Conservation (phyloP, 2,329 filamentous ascomycete species). For the Calonectria multiphialidica region DNA sequence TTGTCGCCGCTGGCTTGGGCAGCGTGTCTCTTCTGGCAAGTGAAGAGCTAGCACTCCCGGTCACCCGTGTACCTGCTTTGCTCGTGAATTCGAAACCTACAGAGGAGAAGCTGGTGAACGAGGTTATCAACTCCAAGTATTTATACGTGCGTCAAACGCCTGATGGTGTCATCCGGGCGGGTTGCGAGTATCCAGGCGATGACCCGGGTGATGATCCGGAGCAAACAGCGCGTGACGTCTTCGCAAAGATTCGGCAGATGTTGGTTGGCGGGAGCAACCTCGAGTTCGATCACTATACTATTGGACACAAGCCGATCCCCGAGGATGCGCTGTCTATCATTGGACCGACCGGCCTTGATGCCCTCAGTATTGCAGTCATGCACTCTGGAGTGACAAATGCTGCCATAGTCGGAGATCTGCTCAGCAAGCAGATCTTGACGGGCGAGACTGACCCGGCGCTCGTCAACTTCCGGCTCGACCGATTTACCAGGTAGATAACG, state of each 20-base stretch:
- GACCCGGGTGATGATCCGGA: slow-evolving; percentile 26
- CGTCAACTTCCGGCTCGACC: background rate
- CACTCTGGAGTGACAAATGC: slow-evolving; percentile 35
- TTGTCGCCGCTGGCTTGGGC: slow-evolving; percentile 30
- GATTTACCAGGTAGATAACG: background rate
- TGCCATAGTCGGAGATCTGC: slow-evolving; percentile 29
- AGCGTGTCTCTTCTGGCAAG: slow-evolving; percentile 14
- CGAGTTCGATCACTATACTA: slow-evolving; percentile 20
- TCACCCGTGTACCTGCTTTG: slow-evolving; percentile 17
- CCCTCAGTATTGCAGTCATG: slow-evolving; percentile 29
- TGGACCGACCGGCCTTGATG: slow-evolving; percentile 22
- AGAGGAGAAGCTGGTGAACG: background rate
- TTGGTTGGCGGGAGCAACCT: slow-evolving; percentile 1
- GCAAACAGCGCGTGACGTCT: slow-evolving; percentile 19
- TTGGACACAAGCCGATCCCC: slow-evolving; percentile 29
- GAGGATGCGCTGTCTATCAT: slow-evolving; percentile 29
- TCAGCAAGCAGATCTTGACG: slow-evolving; percentile 20
- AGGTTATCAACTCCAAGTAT: slow-evolving; percentile 27
- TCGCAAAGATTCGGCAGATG: slow-evolving; percentile 4
- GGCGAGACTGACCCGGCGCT: background rate
- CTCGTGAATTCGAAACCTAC: slow-evolving; percentile 28
- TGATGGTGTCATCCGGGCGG: slow-evolving; percentile 24
- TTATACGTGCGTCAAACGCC: slow-evolving; percentile 27
- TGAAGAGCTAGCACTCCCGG: slow-evolving; percentile 11
- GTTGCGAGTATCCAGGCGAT: slow-evolving; percentile 28